phyloP scores from a whole-genome alignment of 495 filamentous ascomycete genomes.

The Elasticomyces elasticus region DNA sequence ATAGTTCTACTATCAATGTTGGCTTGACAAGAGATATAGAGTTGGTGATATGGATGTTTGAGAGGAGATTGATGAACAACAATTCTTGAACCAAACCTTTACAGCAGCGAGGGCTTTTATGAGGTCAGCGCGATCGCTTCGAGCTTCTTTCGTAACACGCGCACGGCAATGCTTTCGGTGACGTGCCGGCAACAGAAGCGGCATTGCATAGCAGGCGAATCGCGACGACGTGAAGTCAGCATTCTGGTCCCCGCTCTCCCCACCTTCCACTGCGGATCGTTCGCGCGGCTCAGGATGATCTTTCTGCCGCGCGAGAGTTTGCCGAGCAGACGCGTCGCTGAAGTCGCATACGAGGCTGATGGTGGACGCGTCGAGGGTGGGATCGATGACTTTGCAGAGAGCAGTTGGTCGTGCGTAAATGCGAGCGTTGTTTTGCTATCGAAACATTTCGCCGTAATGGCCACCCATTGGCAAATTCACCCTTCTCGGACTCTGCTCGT shows the following conservation, averaged over 20 bases:
- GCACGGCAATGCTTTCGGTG: not conserved
- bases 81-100: not conserved
- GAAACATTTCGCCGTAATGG: constrained; percentile 5
- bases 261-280: no score
- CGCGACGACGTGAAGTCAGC: not conserved
- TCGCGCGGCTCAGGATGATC: no score
- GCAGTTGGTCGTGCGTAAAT: no score
- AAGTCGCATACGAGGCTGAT: no score
- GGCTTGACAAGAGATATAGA: not conserved
- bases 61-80: not conserved
- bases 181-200: not conserved
- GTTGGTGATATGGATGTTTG: not conserved
- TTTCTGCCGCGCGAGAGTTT: no score
- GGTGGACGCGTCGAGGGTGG: no score
- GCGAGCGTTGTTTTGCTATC: no score
- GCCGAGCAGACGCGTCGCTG: no score
- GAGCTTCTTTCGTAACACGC: not conserved
- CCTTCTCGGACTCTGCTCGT: constrained; percentile 5
- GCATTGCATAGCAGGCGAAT: not conserved
- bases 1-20: not conserved
- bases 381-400: no score
- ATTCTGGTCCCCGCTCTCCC: no score
- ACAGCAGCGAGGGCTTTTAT: not conserved
- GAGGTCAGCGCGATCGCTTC: not conserved
- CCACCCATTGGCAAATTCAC: constrained; percentile 4